Evolutionary conservation across 2,329 filamentous ascomycete genomes (phyloP).

Genomic region (Aspergillus candidus): DNA sequence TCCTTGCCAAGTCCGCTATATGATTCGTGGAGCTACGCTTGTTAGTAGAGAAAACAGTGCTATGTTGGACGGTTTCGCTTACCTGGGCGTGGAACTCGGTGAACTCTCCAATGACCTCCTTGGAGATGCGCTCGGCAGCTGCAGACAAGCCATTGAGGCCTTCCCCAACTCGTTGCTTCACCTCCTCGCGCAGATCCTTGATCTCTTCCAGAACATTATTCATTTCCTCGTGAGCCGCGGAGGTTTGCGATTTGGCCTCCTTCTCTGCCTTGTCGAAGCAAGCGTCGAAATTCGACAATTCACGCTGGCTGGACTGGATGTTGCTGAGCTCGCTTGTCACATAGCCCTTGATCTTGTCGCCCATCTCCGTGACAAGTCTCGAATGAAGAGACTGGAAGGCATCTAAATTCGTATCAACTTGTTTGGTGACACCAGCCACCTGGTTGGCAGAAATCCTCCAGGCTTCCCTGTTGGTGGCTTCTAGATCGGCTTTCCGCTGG

Average conservation of each 20-base stretch:
- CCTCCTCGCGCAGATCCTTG: conserved; percentile 77
- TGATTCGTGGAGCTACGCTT: conserved; percentile 64
- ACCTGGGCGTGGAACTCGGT: conserved; percentile 70
- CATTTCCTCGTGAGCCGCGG: conserved; percentile 70
- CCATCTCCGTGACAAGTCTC: conserved; percentile 61
- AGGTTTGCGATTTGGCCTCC: conserved; percentile 52
- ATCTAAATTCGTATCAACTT: conserved; percentile 69
- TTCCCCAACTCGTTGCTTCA: conserved; percentile 78
- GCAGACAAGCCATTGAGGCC: conserved; percentile 76
- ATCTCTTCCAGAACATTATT: conserved; percentile 89
- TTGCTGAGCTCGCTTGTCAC: conserved; percentile 68
- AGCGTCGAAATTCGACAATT: conserved; percentile 63
- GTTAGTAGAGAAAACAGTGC: conserved; percentile 13
- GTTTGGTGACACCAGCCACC: conserved; percentile 67
- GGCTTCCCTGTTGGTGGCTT: conserved; percentile 67
- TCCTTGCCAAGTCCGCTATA: conserved; percentile 79
- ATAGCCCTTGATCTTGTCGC: conserved; percentile 67
- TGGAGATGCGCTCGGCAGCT: conserved; percentile 81
- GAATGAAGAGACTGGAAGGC: conserved; percentile 68
- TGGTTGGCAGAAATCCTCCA: conserved; percentile 74
- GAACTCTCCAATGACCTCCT: conserved; percentile 81
- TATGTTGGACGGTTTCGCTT: conserved; percentile 13
- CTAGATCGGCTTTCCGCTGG: conserved; percentile 75
- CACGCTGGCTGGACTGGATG: conserved; percentile 61
- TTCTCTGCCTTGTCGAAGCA: conserved; percentile 63